Percentiles rank a stretch among this genome's conserved stretches.
phyloP scores from a whole-genome alignment of 108 stramenopile species.

The Chaetoceros tenuissimus region DNA sequence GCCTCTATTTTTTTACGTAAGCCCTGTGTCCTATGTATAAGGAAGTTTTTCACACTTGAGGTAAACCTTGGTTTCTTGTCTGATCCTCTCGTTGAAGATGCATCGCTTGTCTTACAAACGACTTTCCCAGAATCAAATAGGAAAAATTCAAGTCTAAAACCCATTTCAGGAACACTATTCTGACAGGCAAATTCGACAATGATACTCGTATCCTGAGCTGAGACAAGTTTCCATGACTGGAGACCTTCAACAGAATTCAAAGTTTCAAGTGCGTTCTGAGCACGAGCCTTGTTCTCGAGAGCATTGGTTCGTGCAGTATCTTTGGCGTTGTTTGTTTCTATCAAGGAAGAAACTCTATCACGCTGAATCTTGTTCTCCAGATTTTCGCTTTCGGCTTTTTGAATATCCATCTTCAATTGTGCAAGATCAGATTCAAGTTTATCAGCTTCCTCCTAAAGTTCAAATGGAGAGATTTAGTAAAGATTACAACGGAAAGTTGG shows the following conservation, averaged over 20 bases:
- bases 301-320: not conserved
- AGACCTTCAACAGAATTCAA: slow-evolving; percentile 28
- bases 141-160: slow-evolving; percentile 22
- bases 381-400: slow-evolving; percentile 7
- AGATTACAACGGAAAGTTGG: too few relatives aligned
- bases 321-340: slow-evolving; percentile 1
- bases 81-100: slow-evolving; percentile 13
- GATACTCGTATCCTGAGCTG: slow-evolving; percentile 16
- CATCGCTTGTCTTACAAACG: slow-evolving; percentile 5
- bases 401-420: slow-evolving; percentile 10
- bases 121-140: slow-evolving; percentile 11
- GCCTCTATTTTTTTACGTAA: not conserved
- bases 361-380: slow-evolving; percentile 2
- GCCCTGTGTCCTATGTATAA: not conserved
- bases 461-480: slow-evolving; percentile 3
- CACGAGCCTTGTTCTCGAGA: not conserved
- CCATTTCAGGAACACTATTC: slow-evolving; percentile 19
- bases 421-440: slow-evolving; percentile 20
- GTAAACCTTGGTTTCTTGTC: slow-evolving; percentile 8
- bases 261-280: slow-evolving; percentile 12
- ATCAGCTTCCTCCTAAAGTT: slow-evolving; percentile 27
- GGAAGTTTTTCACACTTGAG: slow-evolving; percentile 5
- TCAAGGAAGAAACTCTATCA: not conserved
- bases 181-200: slow-evolving; percentile 18
- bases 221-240: slow-evolving; percentile 39